Base-by-base conservation (phyloP, 163 green algal genomes). In the Trebouxiophyceae sp. region DNA sequence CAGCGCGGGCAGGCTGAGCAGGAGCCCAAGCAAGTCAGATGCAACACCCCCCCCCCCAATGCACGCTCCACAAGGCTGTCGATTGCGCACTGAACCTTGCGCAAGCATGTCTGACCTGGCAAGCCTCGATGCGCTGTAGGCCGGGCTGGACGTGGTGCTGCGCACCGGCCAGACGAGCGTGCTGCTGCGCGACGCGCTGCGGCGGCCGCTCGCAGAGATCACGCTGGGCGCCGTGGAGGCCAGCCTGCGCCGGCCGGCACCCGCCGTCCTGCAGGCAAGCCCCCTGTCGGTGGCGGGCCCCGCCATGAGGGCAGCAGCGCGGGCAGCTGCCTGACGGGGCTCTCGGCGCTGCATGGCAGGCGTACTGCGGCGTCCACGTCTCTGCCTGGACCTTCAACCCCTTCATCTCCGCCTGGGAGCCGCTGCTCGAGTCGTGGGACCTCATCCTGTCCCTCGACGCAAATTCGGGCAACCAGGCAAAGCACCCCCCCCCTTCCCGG, bases 341-440 rank as follows among this genome's bases (percentile, higher is more conserved):
- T 8, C 8, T 50, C 16, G 39, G 39, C 16, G 39, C 8, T 50
- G 39, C 39, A n/a, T 50, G 74, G 23, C 81, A 88, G 71, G 68
- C 74, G 0, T 84, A 86, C 67, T 30, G 76, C 28, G 77, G 76
- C n/a, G 62, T 87, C 23, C 54, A 62, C 28, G 59, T 69, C 20
- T 60, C 33, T 5, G 44, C 79, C 20, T 83, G 70, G 70, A 67
- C 60, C 24, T 86, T 78, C 71, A 85, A 87, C 62, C 24, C 64
- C 0, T 2, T 74, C 23, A 57, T 76, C 16, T 58, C 69, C 23
- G 70, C 71, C 3, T 95, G 88, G 88, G 88, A 95, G 78, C 88
- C 88, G 0, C 68, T 95, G 34, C 26, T 95, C 65, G 83, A 91
- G 77, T 84, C 87, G 2, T 89, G 81, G 81, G 73, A 88, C 65